Evolutionary conservation across 371 early-diverging fungal genomes (phyloP).

Genomic region (Lichtheimia hyalospora): DNA sequence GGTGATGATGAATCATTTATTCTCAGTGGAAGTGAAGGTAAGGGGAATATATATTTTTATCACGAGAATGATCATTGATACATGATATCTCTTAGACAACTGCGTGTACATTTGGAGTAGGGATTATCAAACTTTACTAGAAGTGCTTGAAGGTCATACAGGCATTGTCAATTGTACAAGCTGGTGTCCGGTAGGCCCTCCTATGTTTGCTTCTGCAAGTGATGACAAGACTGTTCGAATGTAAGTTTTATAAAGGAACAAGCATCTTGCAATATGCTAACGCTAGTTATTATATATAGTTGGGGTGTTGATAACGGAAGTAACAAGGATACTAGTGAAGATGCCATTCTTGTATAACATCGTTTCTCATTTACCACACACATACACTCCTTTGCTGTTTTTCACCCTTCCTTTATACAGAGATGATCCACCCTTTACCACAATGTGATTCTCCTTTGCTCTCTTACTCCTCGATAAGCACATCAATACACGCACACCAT

Average conservation of each 20-base stretch:
- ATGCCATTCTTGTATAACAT: no score
- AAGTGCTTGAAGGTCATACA: slow-evolving; percentile 81
- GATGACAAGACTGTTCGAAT: slow-evolving; percentile 94
- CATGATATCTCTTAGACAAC: slow-evolving; percentile 49
- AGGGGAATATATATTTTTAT: not conserved
- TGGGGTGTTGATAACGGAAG: no score
- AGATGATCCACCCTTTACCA: no score
- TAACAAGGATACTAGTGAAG: no score
- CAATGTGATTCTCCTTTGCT: no score
- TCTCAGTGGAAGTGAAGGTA: slow-evolving; percentile 89
- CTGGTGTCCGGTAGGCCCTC: slow-evolving; percentile 72
- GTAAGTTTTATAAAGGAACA: slow-evolving; percentile 46
- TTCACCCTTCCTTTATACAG: no score
- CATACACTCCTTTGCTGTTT: no score
- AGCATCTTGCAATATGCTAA: no score
- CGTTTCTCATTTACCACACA: no score
- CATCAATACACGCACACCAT: no score
- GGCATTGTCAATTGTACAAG: slow-evolving; percentile 82
- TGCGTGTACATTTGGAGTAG: slow-evolving; percentile 91
- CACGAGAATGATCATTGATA: not conserved
- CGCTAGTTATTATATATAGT: no score
- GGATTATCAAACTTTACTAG: slow-evolving; percentile 72
- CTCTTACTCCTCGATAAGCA: no score
- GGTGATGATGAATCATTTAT: slow-evolving; percentile 83
- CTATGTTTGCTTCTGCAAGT: slow-evolving; percentile 88